Evolutionary conservation across 2,329 filamentous ascomycete genomes (phyloP).

Genomic region (Beauveria caledonica): DNA sequence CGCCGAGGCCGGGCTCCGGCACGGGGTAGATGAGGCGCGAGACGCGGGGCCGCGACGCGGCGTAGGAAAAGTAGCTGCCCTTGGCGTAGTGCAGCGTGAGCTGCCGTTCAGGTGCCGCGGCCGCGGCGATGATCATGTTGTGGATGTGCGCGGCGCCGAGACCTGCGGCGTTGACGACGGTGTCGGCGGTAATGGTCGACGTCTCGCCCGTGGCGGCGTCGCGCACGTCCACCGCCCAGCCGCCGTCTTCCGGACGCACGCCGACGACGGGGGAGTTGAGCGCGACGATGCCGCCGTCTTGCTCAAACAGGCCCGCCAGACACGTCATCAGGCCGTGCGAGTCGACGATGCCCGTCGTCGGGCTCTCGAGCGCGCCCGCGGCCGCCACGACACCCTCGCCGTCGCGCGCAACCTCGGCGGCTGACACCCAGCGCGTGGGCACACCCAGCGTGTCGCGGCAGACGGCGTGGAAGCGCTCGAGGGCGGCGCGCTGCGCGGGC

Average conservation of each 20-base stretch:
- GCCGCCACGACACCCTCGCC: conserved; percentile 72
- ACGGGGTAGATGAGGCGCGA: conserved; percentile 79
- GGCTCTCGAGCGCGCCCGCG: conserved; percentile 70
- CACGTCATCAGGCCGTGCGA: conserved; percentile 77
- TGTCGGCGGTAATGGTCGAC: conserved; percentile 61
- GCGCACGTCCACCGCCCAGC: conserved; percentile 60
- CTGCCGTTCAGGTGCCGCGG: conserved; percentile 41
- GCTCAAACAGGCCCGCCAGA: conserved; percentile 68
- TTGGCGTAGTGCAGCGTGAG: conserved; percentile 73
- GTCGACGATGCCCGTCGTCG: conserved; percentile 85
- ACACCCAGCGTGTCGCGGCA: conserved; percentile 40
- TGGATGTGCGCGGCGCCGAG: conserved; percentile 67
- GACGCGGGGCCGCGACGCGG: conserved; percentile 52
- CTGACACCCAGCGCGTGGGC: conserved; percentile 61
- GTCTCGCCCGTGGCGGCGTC: conserved; percentile 38
- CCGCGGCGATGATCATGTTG: conserved; percentile 57
- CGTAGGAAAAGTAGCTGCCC: conserved; percentile 89
- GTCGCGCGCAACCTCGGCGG: conserved; percentile 49
- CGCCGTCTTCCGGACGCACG: conserved; percentile 46
- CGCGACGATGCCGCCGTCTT: conserved; percentile 66
- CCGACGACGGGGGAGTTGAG: conserved; percentile 57
- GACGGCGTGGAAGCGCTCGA: conserved; percentile 41
- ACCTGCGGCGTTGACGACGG: conserved; percentile 78
- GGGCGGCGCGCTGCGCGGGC: conserved; percentile 56
- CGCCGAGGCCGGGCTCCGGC: conserved; percentile 70